Evolutionary conservation across 495 filamentous ascomycete species (phyloP).

Genomic region (Aspergillus egyptiacus): DNA sequence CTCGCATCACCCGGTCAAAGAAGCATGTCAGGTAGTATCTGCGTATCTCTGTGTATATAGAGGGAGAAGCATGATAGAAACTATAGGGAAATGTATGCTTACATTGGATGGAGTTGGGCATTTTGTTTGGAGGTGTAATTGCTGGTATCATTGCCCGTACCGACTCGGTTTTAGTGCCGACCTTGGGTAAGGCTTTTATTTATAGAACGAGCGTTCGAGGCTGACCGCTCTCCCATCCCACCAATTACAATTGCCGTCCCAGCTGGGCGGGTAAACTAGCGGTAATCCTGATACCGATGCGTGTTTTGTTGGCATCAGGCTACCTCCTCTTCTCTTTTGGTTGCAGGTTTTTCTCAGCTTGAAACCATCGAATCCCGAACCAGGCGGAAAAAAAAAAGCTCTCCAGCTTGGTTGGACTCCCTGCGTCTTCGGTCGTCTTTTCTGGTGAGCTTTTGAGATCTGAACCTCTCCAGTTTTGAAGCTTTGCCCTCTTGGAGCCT

Average conservation of each 20-base stretch:
- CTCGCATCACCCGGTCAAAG: too few species aligned
- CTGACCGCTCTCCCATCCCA: not conserved
- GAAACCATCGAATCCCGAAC: not conserved
- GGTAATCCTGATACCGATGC: not conserved
- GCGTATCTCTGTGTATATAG: too few species aligned
- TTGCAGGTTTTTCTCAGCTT: constrained; percentile 7
- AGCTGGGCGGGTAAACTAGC: constrained; percentile 1
- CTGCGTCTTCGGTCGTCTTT: constrained; percentile 7
- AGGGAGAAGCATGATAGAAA: too few species aligned
- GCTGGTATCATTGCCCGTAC: not conserved
- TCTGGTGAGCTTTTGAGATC: constrained; percentile 1
- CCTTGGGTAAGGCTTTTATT: not conserved
- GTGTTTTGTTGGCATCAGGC: constrained; percentile 3
- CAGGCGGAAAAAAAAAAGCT: too few species aligned
- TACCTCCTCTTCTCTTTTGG: not conserved
- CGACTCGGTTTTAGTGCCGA: too few species aligned
- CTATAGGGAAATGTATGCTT: too few species aligned
- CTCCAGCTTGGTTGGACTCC: too few species aligned
- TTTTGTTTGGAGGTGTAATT: not conserved
- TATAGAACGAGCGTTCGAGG: not conserved
- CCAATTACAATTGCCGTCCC: not conserved
- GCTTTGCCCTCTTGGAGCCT: not conserved
- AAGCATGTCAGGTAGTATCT: too few species aligned
- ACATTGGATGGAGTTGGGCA: too few species aligned
- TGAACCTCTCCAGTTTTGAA: not conserved